A percentile compares a stretch with the other conserved stretches of the same genome.
Conservation (phyloP, 2,329 filamentous ascomycete species). For the Aureobasidium sp. region DNA sequence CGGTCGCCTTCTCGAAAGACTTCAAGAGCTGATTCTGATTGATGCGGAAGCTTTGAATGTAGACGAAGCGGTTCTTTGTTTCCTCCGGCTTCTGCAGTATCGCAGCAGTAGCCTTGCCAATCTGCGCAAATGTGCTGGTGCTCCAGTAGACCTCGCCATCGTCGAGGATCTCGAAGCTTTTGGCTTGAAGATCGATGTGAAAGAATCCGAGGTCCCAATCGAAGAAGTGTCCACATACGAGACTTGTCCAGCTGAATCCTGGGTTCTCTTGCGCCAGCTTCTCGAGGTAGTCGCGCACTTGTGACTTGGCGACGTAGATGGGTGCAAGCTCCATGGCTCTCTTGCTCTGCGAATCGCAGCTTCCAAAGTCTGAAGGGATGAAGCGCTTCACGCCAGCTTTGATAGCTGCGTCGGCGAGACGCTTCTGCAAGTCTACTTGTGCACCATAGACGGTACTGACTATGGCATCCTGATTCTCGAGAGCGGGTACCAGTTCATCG, state of each 20-base stretch:
- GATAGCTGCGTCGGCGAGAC: slow-evolving; percentile 52
- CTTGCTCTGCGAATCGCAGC: slow-evolving; percentile 33
- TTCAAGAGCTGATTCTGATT: slow-evolving; percentile 53
- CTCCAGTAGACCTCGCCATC: slow-evolving; percentile 48
- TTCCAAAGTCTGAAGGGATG: slow-evolving; percentile 54
- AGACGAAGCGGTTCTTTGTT: slow-evolving; percentile 54
- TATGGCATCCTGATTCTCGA: slow-evolving; percentile 53
- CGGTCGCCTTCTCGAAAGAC: slow-evolving; percentile 47
- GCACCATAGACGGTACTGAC: slow-evolving; percentile 41
- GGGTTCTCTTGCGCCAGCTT: slow-evolving; percentile 30
- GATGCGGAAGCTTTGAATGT: slow-evolving; percentile 50
- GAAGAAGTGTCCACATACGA: slow-evolving; percentile 55
- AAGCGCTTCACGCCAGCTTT: slow-evolving; percentile 55
- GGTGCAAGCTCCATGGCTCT: slow-evolving; percentile 39
- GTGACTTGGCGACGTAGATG: slow-evolving; percentile 46
- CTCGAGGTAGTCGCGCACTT: slow-evolving; percentile 46
- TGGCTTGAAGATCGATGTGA: slow-evolving; percentile 44
- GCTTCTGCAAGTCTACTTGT: slow-evolving; percentile 40
- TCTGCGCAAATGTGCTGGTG: slow-evolving; percentile 44
- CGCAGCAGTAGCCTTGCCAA: slow-evolving; percentile 47
- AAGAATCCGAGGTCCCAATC: slow-evolving; percentile 54
- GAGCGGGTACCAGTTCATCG: slow-evolving; percentile 43
- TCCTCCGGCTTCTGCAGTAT: slow-evolving; percentile 42
- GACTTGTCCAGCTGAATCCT: slow-evolving; percentile 52
- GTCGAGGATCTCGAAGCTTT: slow-evolving; percentile 50